These are phyloP conservation scores for Alternaria atra DNA, from an alignment of 2,329 filamentous ascomycete species.

Conservation along the genomic window DNA sequence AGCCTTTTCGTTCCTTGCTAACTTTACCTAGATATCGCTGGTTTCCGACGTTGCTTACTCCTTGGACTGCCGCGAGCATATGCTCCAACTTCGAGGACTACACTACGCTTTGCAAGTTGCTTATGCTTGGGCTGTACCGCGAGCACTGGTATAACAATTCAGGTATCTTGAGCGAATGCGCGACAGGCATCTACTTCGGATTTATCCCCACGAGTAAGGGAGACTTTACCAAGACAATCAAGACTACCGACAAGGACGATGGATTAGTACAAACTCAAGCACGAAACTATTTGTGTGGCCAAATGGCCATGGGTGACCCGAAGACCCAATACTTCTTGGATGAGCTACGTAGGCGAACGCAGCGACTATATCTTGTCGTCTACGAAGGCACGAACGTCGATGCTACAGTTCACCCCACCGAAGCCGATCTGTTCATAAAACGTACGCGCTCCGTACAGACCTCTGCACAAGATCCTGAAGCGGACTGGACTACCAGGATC, in stretches of 20 bases:
- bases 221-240: constrained; percentile 11
- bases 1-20: background rate
- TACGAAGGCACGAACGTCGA: constrained; percentile 41
- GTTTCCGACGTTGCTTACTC: constrained; percentile 38
- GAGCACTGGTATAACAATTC: constrained; percentile 37
- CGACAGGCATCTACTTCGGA: constrained; percentile 36
- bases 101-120: constrained; percentile 37
- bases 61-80: constrained; percentile 37
- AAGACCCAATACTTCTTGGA: constrained; percentile 31
- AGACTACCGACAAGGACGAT: constrained; percentile 10
- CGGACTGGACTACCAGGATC: constrained; percentile 26
- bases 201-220: constrained; percentile 39
- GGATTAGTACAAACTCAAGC: constrained; percentile 25
- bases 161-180: constrained; percentile 31
- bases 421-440: constrained; percentile 36
- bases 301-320: constrained; percentile 41
- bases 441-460: constrained; percentile 26
- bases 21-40: constrained; percentile 31
- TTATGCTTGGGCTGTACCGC: constrained; percentile 37
- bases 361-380: constrained; percentile 32
- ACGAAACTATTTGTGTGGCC: constrained; percentile 40
- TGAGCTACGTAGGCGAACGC: constrained; percentile 32
- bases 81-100: constrained; percentile 45
- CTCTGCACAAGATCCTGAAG: constrained; percentile 21
- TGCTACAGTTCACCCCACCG: constrained; percentile 36